phyloP scores from a whole-genome alignment of 257 asterid species.

The Verbena officinalis region DNA sequence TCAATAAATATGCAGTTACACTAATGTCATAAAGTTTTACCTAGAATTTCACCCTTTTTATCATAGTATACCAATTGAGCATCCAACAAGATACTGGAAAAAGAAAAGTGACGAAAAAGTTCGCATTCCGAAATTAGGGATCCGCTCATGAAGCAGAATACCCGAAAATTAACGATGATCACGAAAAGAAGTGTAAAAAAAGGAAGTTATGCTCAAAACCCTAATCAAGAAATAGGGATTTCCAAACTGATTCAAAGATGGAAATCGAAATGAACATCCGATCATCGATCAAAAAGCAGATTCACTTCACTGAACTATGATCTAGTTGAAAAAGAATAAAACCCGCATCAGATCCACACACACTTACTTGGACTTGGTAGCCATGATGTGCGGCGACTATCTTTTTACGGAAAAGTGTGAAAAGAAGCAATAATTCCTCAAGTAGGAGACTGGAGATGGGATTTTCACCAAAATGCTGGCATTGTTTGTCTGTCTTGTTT shows the following conservation, averaged over 20 bases:
- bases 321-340: conserved; percentile 32
- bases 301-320: conserved; percentile 11
- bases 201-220: neutral
- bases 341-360: conserved; percentile 42
- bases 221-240: neutral
- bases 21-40: neutral
- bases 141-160: neutral
- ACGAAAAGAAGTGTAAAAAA: neutral
- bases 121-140: conserved; percentile 31
- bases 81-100: neutral
- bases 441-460: conserved; percentile 4
- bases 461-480: conserved; percentile 33
- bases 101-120: neutral
- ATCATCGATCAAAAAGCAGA: conserved; percentile 15
- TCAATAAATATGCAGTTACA: neutral
- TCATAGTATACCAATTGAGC: neutral
- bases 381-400: conserved; percentile 44
- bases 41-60: neutral
- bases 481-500: conserved; percentile 20
- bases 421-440: conserved; percentile 18
- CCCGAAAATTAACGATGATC: neutral
- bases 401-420: conserved; percentile 7
- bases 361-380: conserved; percentile 79
- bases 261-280: conserved; percentile 8
- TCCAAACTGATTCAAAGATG: conserved; percentile 1